Base-by-base conservation (phyloP, 331 rosid species). In the Pyrus hybrid region DNA sequence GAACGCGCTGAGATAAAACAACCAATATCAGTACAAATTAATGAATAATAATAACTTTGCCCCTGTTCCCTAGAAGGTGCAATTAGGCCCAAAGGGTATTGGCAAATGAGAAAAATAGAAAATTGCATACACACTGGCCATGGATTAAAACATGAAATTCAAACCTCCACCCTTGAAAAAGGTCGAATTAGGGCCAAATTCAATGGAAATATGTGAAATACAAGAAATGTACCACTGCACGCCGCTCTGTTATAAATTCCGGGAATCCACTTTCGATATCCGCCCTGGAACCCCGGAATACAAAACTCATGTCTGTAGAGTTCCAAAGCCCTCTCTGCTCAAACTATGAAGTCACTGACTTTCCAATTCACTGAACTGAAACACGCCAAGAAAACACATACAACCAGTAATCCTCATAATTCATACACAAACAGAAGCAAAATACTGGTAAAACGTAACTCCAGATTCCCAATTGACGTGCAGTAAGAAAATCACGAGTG, bases 201-300 rank as follows among this genome's bases (percentile, higher is more conserved):
- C 70, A 11, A 66, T 66, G 28, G 8, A 21, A 51, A 68, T 16
- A 13, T 7, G 47, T 35, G 26, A 73, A 35, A 21, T 61, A 54
- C 51, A 41, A 47, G 17, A 49, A 63, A 57, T 79, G 77, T 87
- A 91, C 98, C 97, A 93, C 72, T 58, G 90, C 81, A 63, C 91
- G 97, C 80, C 91, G 82, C 87, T 91, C 98, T 9, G 94, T 88
- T 49, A 90, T 81, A 73, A 87, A 90, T 79, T 88, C 98, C 0
- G 98, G 87, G 70, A 88, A 87, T 37, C 97, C 98, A 86, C 72
- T 87, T 81, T 93, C 98, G 32, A 93, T 80, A 81, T 93, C 97
- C 51, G 87, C 87, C 87, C 97, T 88, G 58, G 97, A 85, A 32
- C 98, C 97, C 68, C 97, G 92, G 75, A 93, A 90, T 70, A 93